Evolutionary conservation across 495 filamentous ascomycete species (phyloP).

Genomic region (Tuber aestivum): DNA sequence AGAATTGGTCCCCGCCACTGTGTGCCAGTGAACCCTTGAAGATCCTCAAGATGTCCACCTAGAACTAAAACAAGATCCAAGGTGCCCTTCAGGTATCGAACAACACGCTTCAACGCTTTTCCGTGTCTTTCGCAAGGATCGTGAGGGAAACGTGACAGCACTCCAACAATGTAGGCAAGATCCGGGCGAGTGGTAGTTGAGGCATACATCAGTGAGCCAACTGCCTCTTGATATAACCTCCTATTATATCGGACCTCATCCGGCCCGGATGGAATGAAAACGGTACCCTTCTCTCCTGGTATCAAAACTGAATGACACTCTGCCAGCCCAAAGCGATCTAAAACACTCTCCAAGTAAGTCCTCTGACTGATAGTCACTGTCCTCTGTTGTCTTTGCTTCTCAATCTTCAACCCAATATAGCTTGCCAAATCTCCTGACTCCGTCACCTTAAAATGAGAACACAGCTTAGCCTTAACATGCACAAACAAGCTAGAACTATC

Average conservation of each 20-base stretch:
- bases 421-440: neutral
- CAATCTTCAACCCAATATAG: neutral
- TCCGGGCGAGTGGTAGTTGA: neutral
- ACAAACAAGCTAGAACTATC: rapidly evolving
- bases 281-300: neutral
- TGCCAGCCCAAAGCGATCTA: neutral
- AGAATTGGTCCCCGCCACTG: neutral
- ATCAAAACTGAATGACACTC: neutral
- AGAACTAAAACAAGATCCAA: neutral
- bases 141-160: neutral
- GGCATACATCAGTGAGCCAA: neutral
- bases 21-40: neutral
- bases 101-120: neutral
- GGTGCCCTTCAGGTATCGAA: neutral
- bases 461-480: neutral
- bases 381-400: neutral
- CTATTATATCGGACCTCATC: neutral
- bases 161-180: neutral
- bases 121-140: neutral
- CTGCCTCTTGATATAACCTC: neutral
- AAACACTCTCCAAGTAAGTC: neutral
- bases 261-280: neutral
- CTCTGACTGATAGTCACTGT: neutral
- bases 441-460: neutral
- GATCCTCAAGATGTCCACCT: neutral